phyloP scores from a whole-genome alignment of 2,329 filamentous ascomycete genomes.

The Phialocephala sp. region DNA sequence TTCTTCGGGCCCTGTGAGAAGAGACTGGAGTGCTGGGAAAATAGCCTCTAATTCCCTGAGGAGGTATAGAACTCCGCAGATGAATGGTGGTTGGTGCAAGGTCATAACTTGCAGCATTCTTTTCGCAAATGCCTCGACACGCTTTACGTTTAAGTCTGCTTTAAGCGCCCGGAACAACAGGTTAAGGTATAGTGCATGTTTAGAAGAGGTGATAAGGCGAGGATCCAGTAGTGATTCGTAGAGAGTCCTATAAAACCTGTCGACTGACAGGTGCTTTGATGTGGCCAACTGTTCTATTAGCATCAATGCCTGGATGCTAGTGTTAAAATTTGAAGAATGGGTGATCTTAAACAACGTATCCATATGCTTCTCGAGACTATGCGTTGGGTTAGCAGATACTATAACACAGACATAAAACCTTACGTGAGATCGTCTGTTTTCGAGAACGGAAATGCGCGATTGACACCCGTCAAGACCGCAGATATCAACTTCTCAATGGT shows the following conservation, averaged over 20 bases:
- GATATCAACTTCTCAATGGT: constrained; percentile 91
- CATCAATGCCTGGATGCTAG: constrained; percentile 92
- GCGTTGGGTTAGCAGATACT: constrained; percentile 32
- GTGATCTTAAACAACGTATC: constrained; percentile 95
- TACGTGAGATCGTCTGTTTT: constrained; percentile 78
- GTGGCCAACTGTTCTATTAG: constrained; percentile 91
- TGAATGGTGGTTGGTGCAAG: constrained; percentile 89
- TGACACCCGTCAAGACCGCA: constrained; percentile 90
- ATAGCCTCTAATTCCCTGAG: constrained; percentile 78
- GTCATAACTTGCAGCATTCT: constrained; percentile 85
- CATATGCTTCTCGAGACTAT: constrained; percentile 79
- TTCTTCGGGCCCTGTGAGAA: constrained; percentile 82
- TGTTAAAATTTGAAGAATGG: constrained; percentile 99
- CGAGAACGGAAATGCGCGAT: constrained; percentile 93
- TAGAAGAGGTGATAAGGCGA: constrained; percentile 85
- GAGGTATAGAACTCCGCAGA: constrained; percentile 91
- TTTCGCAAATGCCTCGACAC: constrained; percentile 96
- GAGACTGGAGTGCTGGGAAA: constrained; percentile 79
- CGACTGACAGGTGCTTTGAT: constrained; percentile 79
- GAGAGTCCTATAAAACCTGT: constrained; percentile 92
- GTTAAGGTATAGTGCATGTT: constrained; percentile 94
- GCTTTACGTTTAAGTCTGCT: constrained; percentile 84
- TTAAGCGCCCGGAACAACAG: constrained; percentile 88
- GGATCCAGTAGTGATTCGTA: constrained; percentile 96
- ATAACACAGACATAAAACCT: constrained; percentile 38